Evolutionary conservation across 2,329 filamentous ascomycete species (phyloP).

Genomic region (Onygenales sp.): DNA sequence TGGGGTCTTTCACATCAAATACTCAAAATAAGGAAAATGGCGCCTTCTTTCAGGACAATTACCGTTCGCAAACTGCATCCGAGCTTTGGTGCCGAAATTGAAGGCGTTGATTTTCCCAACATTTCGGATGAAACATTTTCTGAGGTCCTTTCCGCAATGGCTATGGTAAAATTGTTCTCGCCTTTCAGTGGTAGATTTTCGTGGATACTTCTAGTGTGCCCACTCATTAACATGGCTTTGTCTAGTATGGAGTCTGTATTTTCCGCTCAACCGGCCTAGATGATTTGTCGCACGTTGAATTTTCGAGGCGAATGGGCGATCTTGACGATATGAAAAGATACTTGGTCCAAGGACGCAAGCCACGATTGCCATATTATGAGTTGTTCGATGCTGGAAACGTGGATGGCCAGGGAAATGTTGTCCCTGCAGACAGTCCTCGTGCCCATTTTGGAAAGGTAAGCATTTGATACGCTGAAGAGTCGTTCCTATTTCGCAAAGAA

Average conservation of each 20-base stretch:
- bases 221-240: background rate
- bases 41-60: background rate
- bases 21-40: background rate
- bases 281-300: conserved; percentile 10
- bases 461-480: background rate
- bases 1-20: background rate
- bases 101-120: background rate
- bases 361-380: conserved; percentile 40
- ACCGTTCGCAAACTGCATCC: background rate
- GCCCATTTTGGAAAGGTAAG: background rate
- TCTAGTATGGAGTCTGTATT: background rate
- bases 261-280: conserved; percentile 3
- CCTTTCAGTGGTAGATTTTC: too few relatives aligned
- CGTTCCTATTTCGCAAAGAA: background rate
- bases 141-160: background rate
- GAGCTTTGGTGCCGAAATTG: background rate
- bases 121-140: background rate
- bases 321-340: conserved; percentile 8
- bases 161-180: background rate
- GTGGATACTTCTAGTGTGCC: too few relatives aligned
- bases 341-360: conserved; percentile 29
- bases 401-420: conserved; percentile 37
- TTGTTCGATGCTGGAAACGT: conserved; percentile 52
- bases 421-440: conserved; percentile 25
- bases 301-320: conserved; percentile 12